Base-by-base conservation (phyloP, 2,329 filamentous ascomycete genomes). In the Xylariaceae sp. region DNA sequence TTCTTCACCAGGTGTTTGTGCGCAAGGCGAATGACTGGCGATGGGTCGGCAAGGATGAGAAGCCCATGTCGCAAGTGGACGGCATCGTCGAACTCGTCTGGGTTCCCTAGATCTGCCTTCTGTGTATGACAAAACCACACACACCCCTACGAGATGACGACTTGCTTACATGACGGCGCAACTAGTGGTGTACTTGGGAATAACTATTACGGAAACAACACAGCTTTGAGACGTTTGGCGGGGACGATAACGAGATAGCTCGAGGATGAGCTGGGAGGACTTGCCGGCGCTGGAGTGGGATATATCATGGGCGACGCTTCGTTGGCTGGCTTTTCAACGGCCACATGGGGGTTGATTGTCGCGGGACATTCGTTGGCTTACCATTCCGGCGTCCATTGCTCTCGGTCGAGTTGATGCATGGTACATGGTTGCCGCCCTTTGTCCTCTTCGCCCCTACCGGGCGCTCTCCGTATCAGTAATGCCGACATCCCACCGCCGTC, bases 41-140 rank as follows among this genome's bases (percentile, higher is more conserved):
- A 44, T 78, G 74, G 74, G 67, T 66, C 9, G 62, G 70, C 44
- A 50, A 53, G 27, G 62, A 66, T 44, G 69, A 62, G 29, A 59
- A 59, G 37, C 61, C 64, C 1, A 75, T 78, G 72, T 72, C 67
- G 47, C 64, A 67, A 36, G 62, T 68, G 13, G 74, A 78, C 50
- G 74, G 74, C 3, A 54, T 78, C 21, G 64, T 78, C 31, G 74
- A 78, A 60, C 60, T 78, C 41, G 66, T 78, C 36, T 78, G 74
- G 74, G 61, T 76, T 28, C 67, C 71, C 11, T 60, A 53, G 51
- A 39, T n/a, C 31, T 11, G 40, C 35, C 29, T 31, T 26, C 31
- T n/a, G 28, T 13, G 14, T 17, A 32, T 39, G n/a, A 41, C 21
- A 6, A 24, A 24, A 11, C 41, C 38, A n/a, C n/a, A n/a, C n/a